phyloP scores from a whole-genome alignment of 73 alveolate genomes.

The Breviolum minutum region DNA sequence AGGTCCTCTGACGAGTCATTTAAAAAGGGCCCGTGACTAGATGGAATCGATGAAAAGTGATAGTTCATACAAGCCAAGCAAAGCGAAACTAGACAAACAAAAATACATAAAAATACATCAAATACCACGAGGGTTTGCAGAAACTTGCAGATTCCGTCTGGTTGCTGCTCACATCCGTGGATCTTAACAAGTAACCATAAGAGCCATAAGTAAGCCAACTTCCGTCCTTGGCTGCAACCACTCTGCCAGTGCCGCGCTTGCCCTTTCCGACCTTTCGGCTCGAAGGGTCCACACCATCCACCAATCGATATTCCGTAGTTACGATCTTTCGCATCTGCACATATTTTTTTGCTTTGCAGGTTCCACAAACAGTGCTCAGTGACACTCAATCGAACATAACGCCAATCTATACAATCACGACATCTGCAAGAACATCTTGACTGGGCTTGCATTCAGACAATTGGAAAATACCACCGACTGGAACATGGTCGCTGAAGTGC shows the following conservation, averaged over 20 bases:
- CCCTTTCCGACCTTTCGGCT: slow-evolving; percentile 65
- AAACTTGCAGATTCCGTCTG: no score
- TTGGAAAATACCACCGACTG: slow-evolving; percentile 20
- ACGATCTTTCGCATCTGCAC: no score
- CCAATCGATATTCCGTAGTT: no score
- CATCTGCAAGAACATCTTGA: neutral
- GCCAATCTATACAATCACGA: neutral
- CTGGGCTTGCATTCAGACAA: neutral
- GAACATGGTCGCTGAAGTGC: slow-evolving; percentile 76
- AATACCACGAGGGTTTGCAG: no score
- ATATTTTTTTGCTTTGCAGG: no score
- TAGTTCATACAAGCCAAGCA: no score
- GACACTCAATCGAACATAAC: neutral
- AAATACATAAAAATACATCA: no score
- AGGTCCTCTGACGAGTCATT: slow-evolving; percentile 40
- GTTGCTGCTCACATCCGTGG: no score
- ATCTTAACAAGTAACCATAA: neutral
- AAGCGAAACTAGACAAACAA: no score
- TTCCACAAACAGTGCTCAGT: neutral
- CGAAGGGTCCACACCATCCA: no score
- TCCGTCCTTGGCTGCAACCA: slow-evolving; percentile 68
- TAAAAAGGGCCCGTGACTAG: neutral
- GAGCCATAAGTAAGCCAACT: neutral
- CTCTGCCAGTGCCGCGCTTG: slow-evolving; percentile 81
- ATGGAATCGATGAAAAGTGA: neutral